A percentile compares a stretch with the other conserved stretches of the same genome.
These are phyloP conservation scores for Brettanomyces nanus DNA, from an alignment of 805 yeast species.

Conservation along the genomic window DNA sequence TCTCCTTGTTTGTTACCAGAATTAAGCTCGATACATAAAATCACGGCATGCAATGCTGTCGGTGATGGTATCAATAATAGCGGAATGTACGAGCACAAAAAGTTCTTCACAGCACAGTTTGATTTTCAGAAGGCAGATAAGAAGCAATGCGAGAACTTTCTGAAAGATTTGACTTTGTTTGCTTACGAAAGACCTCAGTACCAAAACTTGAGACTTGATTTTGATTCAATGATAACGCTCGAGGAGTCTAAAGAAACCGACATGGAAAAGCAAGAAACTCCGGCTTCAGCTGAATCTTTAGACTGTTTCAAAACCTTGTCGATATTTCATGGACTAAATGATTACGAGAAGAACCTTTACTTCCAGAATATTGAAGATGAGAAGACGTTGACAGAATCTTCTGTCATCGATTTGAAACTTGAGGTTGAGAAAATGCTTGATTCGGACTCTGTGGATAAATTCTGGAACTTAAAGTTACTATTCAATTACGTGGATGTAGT, in stretches of 20 bases:
- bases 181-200: constrained; percentile 41
- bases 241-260: constrained; percentile 3
- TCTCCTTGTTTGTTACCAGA: constrained; percentile 72
- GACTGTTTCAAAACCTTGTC: constrained; percentile 11
- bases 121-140: constrained; percentile 31
- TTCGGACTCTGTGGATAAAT: constrained; percentile 41
- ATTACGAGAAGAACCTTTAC: constrained; percentile 14
- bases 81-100: constrained; percentile 15
- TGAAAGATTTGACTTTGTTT: constrained; percentile 37
- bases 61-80: background rate
- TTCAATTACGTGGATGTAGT: constrained; percentile 52
- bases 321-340: constrained; percentile 15
- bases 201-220: constrained; percentile 21
- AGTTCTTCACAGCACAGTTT: constrained; percentile 42
- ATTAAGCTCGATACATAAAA: constrained; percentile 36
- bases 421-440: constrained; percentile 38
- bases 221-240: constrained; percentile 8
- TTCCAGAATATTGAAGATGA: constrained; percentile 7
- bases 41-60: constrained; percentile 33
- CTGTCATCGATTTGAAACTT: constrained; percentile 46
- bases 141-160: constrained; percentile 29
- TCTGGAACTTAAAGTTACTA: constrained; percentile 55
- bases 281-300: constrained; percentile 1
- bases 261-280: background rate
- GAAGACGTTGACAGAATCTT: constrained; percentile 26